Base-by-base conservation (phyloP, 345 rosid genomes). In the Limnanthes douglasii region DNA sequence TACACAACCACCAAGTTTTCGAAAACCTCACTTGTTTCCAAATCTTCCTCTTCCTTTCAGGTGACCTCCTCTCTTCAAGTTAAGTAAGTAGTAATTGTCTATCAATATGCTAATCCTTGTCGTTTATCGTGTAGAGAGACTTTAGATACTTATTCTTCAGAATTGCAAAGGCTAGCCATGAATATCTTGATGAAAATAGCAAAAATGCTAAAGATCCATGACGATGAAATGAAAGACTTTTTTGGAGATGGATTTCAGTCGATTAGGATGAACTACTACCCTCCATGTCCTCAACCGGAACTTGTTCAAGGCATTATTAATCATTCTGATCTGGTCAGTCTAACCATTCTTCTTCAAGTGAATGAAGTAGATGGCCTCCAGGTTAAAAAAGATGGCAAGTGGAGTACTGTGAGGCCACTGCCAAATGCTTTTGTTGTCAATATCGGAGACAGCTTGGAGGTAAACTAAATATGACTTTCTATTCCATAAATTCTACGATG, bases 401-500 rank as follows among this genome's bases (percentile, higher is more conserved):
- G 75, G 70, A 31, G 36, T 45, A 48, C 64, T 2, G 48, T 68
- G 0, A 60, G 49, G 49, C 67, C 62, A 31, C 43, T 56, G 8
- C 46, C 13, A 12, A 4, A 64, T 40, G 70, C 75, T 22, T 60
- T 68, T 3, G 62, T 68, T 10, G 57, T 64, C 30, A 59, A 68
- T 36, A 27, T 70, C 38, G 77, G 77, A 0, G 77, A 70, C 56
- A 43, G 56, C 21, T 13, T 70, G 17, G 70, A 66, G 77, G 73
- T 70, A 56, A 52, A 20, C 15, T 20, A 33, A n/a, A 7, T n/a
- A n/a, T n/a, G n/a, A n/a, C n/a, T n/a, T n/a, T n/a, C n/a, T n/a
- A n/a, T n/a, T n/a, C n/a, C n/a, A n/a, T n/a, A n/a, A n/a, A n/a
- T n/a, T n/a, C n/a, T n/a, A n/a, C n/a, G n/a, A n/a, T n/a, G n/a